Percentiles rank a stretch among this genome's conserved stretches.
These are phyloP conservation scores for Flaveria linearis DNA, from an alignment of 129 eudicot genomes.

Conservation along the genomic window DNA sequence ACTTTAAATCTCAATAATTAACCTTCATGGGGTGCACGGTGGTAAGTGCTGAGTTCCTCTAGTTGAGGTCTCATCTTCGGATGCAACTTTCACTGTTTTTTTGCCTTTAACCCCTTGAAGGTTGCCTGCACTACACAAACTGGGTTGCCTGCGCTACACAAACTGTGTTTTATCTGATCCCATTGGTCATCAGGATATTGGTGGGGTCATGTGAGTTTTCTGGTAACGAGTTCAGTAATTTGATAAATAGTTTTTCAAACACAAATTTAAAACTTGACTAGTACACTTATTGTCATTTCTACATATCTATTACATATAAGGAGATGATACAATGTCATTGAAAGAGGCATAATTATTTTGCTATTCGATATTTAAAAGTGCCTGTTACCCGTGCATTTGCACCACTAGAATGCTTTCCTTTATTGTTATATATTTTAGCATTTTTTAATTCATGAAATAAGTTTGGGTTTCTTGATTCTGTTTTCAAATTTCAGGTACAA, in stretches of 20 bases:
- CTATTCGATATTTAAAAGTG: neutral
- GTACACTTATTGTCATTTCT: neutral
- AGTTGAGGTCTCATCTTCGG: too few species aligned
- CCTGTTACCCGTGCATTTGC: neutral
- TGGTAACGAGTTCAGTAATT: too few species aligned
- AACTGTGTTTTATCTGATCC: too few species aligned
- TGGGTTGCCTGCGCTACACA: too few species aligned
- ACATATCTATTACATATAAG: neutral
- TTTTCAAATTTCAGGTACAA: conserved; percentile 51
- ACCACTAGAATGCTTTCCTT: neutral
- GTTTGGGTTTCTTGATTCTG: neutral
- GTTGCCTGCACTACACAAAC: too few species aligned
- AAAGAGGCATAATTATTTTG: neutral
- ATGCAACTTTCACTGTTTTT: too few species aligned
- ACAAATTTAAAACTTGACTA: neutral
- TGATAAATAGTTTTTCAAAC: too few species aligned
- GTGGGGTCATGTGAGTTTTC: too few species aligned
- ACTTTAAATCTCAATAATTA: neutral
- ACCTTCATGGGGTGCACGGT: too few species aligned
- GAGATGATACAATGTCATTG: neutral
- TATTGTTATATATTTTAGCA: neutral
- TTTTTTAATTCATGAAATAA: neutral
- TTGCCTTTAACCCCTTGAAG: too few species aligned
- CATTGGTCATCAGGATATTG: too few species aligned
- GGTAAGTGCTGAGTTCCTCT: too few species aligned